Conservation (phyloP, 2,329 filamentous ascomycete genomes). For the Colletotrichum tamarilloi region DNA sequence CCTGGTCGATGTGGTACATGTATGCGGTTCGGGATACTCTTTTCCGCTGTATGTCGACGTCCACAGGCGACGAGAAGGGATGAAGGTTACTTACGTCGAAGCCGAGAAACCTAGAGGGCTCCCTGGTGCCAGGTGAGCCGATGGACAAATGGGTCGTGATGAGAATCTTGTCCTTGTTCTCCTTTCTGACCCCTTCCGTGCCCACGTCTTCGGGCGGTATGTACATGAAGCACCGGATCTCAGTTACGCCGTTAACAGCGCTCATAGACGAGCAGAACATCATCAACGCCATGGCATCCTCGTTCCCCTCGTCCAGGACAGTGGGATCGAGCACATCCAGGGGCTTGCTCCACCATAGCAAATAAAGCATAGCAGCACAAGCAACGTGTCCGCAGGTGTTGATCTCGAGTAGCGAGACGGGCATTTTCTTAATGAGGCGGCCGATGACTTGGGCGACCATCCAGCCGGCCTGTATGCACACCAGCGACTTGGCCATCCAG, state of each 20-base stretch:
- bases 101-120: constrained; percentile 27
- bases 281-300: constrained; percentile 11
- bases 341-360: constrained; percentile 48
- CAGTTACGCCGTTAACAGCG: constrained; percentile 17
- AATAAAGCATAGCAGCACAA: constrained; percentile 47
- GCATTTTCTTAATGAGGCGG: constrained; percentile 43
- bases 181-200: background rate
- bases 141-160: constrained; percentile 27
- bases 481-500: constrained; percentile 46
- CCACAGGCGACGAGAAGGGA: background rate
- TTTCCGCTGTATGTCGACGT: background rate
- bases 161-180: background rate
- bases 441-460: constrained; percentile 48
- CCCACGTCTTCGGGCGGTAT: background rate
- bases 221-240: constrained; percentile 30
- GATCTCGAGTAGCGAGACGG: constrained; percentile 49
- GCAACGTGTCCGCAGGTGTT: constrained; percentile 47
- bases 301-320: background rate
- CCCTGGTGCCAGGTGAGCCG: constrained; percentile 22
- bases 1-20: constrained; percentile 27
- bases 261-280: constrained; percentile 19
- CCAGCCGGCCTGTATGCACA: constrained; percentile 50
- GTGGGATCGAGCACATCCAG: constrained; percentile 27
- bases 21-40: constrained; percentile 12
- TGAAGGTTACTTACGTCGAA: constrained; percentile 25